These are phyloP conservation scores for Podila horticola DNA, from an alignment of 192 early-diverging fungal species.

Conservation along the genomic window DNA sequence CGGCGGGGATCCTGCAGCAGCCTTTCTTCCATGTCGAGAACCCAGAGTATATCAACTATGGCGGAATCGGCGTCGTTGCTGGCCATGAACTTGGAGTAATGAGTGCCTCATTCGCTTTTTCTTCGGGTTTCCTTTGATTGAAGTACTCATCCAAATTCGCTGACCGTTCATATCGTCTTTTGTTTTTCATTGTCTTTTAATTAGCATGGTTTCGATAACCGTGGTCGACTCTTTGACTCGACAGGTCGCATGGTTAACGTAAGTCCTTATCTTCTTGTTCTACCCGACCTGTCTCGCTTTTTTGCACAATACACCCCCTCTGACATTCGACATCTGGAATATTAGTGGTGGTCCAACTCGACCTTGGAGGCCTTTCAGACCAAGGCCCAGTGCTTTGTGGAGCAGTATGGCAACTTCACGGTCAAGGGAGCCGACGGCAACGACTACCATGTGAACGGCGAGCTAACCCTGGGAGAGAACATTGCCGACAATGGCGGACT, in stretches of 20 bases:
- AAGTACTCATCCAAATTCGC: too few species aligned
- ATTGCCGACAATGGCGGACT: conserved; percentile 77
- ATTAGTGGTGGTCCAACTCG: conserved; percentile 77
- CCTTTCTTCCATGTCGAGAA: conserved; percentile 67
- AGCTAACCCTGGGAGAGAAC: conserved; percentile 69
- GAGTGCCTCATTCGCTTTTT: conserved; percentile 32
- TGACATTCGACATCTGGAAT: too few species aligned
- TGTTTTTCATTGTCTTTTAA: background rate
- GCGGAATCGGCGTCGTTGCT: conserved; percentile 71
- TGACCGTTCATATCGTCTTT: background rate
- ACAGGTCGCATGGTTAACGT: conserved; percentile 56
- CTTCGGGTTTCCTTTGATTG: background rate
- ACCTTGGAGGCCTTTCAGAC: conserved; percentile 60
- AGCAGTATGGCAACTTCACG: conserved; percentile 67
- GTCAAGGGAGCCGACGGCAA: conserved; percentile 52
- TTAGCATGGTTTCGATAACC: conserved; percentile 73
- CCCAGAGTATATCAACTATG: conserved; percentile 73
- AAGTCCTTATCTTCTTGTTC: conserved; percentile 55
- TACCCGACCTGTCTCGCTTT: background rate
- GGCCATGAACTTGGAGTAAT: conserved; percentile 76
- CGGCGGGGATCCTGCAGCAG: conserved; percentile 67
- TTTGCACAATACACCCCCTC: too few species aligned
- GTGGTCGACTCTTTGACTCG: conserved; percentile 63
- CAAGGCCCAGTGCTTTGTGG: conserved; percentile 67
- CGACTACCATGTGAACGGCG: conserved; percentile 57